Conservation (phyloP, 73 alveolate genomes). For the Tetrahymena borealis region DNA sequence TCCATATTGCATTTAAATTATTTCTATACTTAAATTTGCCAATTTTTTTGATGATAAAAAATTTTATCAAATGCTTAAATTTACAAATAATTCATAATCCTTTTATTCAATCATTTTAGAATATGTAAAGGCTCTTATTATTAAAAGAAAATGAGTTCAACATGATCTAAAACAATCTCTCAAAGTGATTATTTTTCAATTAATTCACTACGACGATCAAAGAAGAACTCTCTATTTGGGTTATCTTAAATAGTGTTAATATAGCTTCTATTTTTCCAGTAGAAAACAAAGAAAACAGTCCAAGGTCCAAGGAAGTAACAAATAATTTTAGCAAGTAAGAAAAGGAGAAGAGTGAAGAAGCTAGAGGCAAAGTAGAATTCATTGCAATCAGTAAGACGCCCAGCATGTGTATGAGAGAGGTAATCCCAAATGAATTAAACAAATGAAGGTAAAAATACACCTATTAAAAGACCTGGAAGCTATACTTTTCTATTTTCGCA, state of each 20-base stretch:
- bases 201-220: not conserved
- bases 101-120: no score
- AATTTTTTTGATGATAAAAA: no score
- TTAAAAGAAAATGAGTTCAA: not conserved
- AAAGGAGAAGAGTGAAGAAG: not conserved
- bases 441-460: not conserved
- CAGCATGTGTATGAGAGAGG: not conserved
- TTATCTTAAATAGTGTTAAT: not conserved
- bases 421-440: not conserved
- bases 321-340: not conserved
- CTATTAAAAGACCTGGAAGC: not conserved
- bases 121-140: not conserved
- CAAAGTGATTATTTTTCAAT: not conserved
- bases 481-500: not conserved
- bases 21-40: no score
- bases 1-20: no score
- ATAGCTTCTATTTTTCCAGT: not conserved
- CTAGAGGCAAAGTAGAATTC: not conserved
- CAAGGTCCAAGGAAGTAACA: not conserved
- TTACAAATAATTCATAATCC: no score
- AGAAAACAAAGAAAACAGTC: not conserved
- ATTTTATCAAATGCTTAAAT: no score
- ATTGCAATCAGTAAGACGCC: not conserved
- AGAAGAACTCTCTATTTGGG: not conserved
- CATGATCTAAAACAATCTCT: not conserved